Evolutionary conservation across 768 basidiomycete species (phyloP).

Genomic region (Boletus fagicola): DNA sequence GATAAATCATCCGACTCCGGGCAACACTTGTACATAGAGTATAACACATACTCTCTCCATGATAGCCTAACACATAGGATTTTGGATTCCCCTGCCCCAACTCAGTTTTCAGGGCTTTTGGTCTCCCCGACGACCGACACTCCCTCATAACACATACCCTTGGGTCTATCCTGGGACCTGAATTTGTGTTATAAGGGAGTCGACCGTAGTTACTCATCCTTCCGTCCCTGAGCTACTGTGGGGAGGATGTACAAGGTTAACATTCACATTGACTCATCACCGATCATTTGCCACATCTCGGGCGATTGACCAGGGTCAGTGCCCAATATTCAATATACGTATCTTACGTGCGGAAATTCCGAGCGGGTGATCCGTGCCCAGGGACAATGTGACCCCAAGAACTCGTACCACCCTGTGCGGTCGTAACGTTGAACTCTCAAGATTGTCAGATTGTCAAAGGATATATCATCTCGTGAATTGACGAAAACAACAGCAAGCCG

Average conservation of each 20-base stretch:
- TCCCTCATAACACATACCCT: no score
- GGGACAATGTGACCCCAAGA: neutral
- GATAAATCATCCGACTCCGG: no score
- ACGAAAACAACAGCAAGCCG: constrained; percentile 1
- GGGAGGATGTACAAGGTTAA: neutral
- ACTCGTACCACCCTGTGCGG: neutral
- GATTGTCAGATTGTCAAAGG: neutral
- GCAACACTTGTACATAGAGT: no score
- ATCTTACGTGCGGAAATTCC: neutral
- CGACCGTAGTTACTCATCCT: no score
- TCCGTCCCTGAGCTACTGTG: neutral
- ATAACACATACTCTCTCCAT: no score
- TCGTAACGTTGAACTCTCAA: neutral
- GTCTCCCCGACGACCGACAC: no score
- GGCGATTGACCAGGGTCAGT: neutral
- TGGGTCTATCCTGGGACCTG: no score
- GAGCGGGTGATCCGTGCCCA: neutral
- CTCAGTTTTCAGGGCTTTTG: no score
- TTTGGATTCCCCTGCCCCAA: no score
- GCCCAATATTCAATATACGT: neutral
- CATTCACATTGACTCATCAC: neutral
- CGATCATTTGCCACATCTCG: neutral
- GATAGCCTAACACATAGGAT: no score
- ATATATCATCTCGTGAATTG: constrained; percentile 1
- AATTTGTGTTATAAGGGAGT: no score